phyloP scores from a whole-genome alignment of 768 basidiomycete genomes.

The Serendipita sp. region DNA sequence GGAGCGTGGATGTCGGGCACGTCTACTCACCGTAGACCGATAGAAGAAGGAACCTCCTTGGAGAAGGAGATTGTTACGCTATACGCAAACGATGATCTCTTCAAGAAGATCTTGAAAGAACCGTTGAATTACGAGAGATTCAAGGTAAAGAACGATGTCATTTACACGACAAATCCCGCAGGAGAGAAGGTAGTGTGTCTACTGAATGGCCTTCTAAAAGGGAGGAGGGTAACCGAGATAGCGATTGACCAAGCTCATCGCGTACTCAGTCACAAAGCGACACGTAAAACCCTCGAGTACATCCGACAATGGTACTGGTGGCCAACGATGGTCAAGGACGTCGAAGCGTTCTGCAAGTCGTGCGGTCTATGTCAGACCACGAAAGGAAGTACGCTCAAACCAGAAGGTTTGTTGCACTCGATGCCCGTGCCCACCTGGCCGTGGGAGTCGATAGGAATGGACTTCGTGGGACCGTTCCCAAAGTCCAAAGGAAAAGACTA shows the following conservation, averaged over 20 bases:
- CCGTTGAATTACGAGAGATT: conserved; percentile 4
- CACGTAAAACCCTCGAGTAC: conserved; percentile 6
- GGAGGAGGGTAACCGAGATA: conserved; percentile 5
- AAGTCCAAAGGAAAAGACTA: conserved; percentile 7
- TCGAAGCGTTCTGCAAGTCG: conserved; percentile 8
- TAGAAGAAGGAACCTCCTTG: background rate
- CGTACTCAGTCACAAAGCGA: conserved; percentile 5
- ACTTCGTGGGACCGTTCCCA: conserved; percentile 13
- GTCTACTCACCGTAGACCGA: background rate
- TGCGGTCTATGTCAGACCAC: conserved; percentile 11
- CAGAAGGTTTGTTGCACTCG: conserved; percentile 8
- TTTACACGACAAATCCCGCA: background rate
- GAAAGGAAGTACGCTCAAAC: conserved; percentile 6
- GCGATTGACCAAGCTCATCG: conserved; percentile 9
- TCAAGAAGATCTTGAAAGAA: background rate
- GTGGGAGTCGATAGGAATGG: conserved; percentile 9
- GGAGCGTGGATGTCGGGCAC: background rate
- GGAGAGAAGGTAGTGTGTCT: background rate
- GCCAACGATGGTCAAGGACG: background rate
- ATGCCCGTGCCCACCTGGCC: conserved; percentile 7
- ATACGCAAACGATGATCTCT: conserved; percentile 4
- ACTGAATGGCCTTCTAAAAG: background rate
- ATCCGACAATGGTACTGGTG: conserved; percentile 8
- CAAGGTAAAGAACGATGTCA: background rate
- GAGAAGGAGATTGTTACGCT: background rate